Evolutionary conservation across 192 early-diverging fungal species (phyloP).

Genomic region (Neocallimastix lanati): DNA sequence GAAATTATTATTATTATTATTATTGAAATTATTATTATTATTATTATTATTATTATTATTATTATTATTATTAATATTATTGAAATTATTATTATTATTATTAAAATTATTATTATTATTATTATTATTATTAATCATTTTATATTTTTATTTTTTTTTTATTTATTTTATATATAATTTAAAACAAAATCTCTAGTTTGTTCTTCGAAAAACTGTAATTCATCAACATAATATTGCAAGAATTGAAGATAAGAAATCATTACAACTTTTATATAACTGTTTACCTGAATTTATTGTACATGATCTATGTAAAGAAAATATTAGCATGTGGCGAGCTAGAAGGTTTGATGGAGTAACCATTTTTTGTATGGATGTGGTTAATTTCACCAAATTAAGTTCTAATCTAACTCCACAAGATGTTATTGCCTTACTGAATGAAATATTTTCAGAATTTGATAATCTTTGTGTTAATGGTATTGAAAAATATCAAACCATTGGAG

Average conservation of each 20-base stretch:
- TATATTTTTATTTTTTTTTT: too few relatives aligned
- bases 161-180: neutral
- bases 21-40: too few relatives aligned
- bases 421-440: neutral
- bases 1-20: too few relatives aligned
- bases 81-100: too few relatives aligned
- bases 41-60: too few relatives aligned
- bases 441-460: neutral
- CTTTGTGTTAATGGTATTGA: neutral
- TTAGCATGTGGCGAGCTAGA: neutral
- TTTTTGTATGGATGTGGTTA: neutral
- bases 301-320: neutral
- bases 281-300: neutral
- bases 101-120: too few relatives aligned
- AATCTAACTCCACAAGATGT: neutral
- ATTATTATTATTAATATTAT: too few relatives aligned
- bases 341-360: neutral
- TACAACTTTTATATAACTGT: neutral
- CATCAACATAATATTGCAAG: neutral
- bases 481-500: neutral
- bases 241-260: neutral
- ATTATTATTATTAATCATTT: too few relatives aligned
- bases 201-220: neutral
- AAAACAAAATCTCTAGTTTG: neutral
- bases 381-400: neutral